Evolutionary conservation across 805 yeast genomes (phyloP).

Genomic region (Spathaspora hagerdaliae): DNA sequence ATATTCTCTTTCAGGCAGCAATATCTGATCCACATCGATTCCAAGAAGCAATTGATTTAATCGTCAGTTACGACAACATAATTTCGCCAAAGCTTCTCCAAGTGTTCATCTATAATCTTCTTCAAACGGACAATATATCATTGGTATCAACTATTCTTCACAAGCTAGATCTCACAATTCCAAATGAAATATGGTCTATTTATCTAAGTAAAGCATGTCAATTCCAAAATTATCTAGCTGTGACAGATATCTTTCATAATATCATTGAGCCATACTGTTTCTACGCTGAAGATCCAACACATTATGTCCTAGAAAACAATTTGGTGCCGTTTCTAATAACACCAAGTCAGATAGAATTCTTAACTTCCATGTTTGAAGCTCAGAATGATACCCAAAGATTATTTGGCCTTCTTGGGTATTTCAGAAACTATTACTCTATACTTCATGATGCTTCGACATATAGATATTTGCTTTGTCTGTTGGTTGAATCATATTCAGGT

Average conservation of each 20-base stretch:
- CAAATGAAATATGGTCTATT: conserved; percentile 34
- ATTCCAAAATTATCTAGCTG: conserved; percentile 23
- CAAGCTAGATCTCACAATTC: conserved; percentile 17
- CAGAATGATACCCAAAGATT: conserved; percentile 22
- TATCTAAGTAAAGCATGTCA: conserved; percentile 22
- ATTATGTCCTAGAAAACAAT: conserved; percentile 11
- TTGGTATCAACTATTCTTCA: conserved; percentile 27
- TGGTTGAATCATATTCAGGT: conserved; percentile 29
- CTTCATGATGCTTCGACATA: conserved; percentile 24
- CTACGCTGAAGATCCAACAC: conserved; percentile 12
- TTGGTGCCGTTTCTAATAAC: conserved; percentile 30
- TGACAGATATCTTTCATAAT: conserved; percentile 32
- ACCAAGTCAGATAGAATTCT: conserved; percentile 19
- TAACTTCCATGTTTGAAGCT: conserved; percentile 26
- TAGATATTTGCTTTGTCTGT: conserved; percentile 21
- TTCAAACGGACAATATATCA: conserved; percentile 15
- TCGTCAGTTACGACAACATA: background rate
- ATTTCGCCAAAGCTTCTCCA: conserved; percentile 16
- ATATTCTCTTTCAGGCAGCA: no score
- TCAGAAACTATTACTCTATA: conserved; percentile 35
- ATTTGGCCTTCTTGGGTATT: conserved; percentile 29
- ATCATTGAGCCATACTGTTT: conserved; percentile 23
- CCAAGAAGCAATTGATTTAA: background rate
- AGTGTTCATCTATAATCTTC: conserved; percentile 16
- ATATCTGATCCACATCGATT: no score